Conservation (phyloP, 1,139 yeast species). For the Yamadazyma diospyri region DNA sequence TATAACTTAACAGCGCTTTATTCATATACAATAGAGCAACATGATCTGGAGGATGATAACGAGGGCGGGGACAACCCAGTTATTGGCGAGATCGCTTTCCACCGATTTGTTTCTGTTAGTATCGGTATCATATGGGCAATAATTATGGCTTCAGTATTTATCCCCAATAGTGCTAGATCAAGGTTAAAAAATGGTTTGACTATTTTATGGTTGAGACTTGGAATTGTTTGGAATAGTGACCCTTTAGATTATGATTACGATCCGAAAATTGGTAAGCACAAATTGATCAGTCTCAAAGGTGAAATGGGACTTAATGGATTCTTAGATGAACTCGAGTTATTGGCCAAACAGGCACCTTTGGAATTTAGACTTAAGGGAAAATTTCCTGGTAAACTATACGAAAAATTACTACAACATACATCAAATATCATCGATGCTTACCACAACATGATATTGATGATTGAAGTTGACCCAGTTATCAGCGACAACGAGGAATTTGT, state of each 20-base stretch:
- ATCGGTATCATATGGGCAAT: slow-evolving; percentile 79
- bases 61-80: slow-evolving; percentile 73
- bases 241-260: slow-evolving; percentile 35
- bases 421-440: slow-evolving; percentile 70
- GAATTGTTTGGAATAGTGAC: slow-evolving; percentile 72
- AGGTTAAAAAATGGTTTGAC: slow-evolving; percentile 64
- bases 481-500: slow-evolving; percentile 54
- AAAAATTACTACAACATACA: slow-evolving; percentile 50
- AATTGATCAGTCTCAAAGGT: slow-evolving; percentile 51
- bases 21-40: slow-evolving; percentile 64
- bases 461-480: slow-evolving; percentile 58
- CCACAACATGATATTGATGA: slow-evolving; percentile 67
- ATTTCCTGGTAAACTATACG: slow-evolving; percentile 56
- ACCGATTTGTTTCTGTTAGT: slow-evolving; percentile 69
- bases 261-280: slow-evolving; percentile 12
- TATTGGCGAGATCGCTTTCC: slow-evolving; percentile 75
- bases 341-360: slow-evolving; percentile 69
- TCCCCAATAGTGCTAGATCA: slow-evolving; percentile 75
- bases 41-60: slow-evolving; percentile 59
- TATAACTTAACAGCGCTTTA: slow-evolving; percentile 78
- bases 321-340: slow-evolving; percentile 57
- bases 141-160: slow-evolving; percentile 55
- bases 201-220: slow-evolving; percentile 73
- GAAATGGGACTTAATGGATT: slow-evolving; percentile 51
- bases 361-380: slow-evolving; percentile 75